A percentile compares a stretch with the other conserved stretches of the same genome.
phyloP scores from a whole-genome alignment of 805 yeast genomes.

The Lachancea kluyveri region DNA sequence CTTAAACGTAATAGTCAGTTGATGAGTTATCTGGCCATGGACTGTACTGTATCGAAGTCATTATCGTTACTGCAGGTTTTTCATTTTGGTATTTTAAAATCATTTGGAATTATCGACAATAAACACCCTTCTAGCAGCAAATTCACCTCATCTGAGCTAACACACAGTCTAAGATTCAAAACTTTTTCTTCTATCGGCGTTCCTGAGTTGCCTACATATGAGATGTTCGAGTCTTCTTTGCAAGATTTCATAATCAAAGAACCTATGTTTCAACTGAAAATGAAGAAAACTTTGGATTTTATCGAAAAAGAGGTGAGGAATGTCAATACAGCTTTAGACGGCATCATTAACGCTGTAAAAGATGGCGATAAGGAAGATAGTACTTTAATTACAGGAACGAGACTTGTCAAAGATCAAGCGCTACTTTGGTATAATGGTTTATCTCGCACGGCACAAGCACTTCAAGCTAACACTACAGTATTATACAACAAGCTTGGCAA shows the following conservation, averaged over 20 bases:
- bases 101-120: slow-evolving; percentile 21
- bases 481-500: slow-evolving; percentile 7
- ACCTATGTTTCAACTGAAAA: slow-evolving; percentile 14
- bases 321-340: slow-evolving; percentile 11
- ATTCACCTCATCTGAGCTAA: slow-evolving; percentile 24
- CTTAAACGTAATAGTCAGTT: slow-evolving; percentile 25
- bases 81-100: slow-evolving; percentile 27
- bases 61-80: slow-evolving; percentile 31
- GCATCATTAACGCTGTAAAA: slow-evolving; percentile 15
- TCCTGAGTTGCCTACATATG: slow-evolving; percentile 56
- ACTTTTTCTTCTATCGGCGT: slow-evolving; percentile 75
- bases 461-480: slow-evolving; percentile 11
- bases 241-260: slow-evolving; percentile 16
- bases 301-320: slow-evolving; percentile 15
- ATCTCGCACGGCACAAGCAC: slow-evolving; percentile 13
- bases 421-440: slow-evolving; percentile 25
- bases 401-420: slow-evolving; percentile 27
- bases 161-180: slow-evolving; percentile 62
- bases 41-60: slow-evolving; percentile 22
- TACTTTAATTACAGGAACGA: slow-evolving; percentile 20
- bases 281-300: slow-evolving; percentile 13
- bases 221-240: slow-evolving; percentile 20
- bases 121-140: slow-evolving; percentile 20
- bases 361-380: slow-evolving; percentile 16
- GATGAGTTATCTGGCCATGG: slow-evolving; percentile 22